phyloP scores from a whole-genome alignment of 768 basidiomycete species.

The Grammothele lineata region DNA sequence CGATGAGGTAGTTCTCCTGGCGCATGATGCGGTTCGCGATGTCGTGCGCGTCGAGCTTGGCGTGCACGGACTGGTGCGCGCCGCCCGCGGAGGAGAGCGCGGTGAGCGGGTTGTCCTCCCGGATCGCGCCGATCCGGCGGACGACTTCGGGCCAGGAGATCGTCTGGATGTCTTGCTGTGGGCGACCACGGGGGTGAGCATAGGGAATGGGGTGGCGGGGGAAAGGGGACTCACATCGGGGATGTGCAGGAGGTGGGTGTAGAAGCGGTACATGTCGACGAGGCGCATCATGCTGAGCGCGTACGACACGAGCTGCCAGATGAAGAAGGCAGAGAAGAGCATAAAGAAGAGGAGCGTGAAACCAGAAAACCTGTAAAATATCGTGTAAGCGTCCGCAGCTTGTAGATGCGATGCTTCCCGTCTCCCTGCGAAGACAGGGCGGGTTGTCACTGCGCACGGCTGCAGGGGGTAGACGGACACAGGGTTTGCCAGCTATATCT shows the following conservation, averaged over 20 bases:
- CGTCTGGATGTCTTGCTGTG: conserved; percentile 92
- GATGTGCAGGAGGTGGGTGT: conserved; percentile 87
- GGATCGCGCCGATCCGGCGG: conserved; percentile 80
- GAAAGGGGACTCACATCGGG: conserved; percentile 69
- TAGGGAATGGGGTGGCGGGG: no score
- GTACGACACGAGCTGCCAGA: conserved; percentile 84
- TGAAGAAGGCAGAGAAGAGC: conserved; percentile 82
- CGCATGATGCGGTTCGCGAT: conserved; percentile 97
- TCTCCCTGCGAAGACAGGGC: no score
- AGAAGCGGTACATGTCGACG: conserved; percentile 94
- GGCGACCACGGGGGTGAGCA: conserved; percentile 7
- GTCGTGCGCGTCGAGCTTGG: conserved; percentile 95
- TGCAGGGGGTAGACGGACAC: no score
- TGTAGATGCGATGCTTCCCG: no score
- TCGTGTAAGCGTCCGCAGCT: no score
- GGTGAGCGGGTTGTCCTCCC: conserved; percentile 90
- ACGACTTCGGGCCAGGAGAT: conserved; percentile 97
- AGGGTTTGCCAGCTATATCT: no score
- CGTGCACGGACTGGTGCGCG: conserved; percentile 61
- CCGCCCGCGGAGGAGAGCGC: conserved; percentile 63
- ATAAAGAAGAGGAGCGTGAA: conserved; percentile 81
- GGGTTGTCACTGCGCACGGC: no score
- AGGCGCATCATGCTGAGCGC: conserved; percentile 71
- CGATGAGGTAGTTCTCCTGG: conserved; percentile 98
- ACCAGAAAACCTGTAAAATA: conserved; percentile 77